phyloP scores from a whole-genome alignment of 1,284 basidiomycete genomes.

The Boletellus deceptivus region DNA sequence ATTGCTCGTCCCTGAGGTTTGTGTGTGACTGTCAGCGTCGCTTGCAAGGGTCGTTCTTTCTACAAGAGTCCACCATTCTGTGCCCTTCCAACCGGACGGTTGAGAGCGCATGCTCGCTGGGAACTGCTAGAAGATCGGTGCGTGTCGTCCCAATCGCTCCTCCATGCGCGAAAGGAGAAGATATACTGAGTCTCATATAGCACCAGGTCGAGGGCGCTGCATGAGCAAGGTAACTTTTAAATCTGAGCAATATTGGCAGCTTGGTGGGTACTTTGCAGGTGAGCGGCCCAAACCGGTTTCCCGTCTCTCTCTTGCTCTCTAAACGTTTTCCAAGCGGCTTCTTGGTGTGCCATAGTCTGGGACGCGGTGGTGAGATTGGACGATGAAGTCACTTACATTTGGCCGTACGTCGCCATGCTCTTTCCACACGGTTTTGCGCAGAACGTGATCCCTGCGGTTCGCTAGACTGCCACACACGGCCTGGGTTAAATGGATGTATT shows the following conservation, averaged over 20 bases:
- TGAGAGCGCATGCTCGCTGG: no score
- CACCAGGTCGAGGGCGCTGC: not conserved
- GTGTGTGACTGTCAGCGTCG: no score
- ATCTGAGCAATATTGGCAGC: not conserved
- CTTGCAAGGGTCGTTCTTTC: no score
- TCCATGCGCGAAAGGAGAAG: no score
- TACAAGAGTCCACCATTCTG: no score
- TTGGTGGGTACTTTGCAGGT: conserved; percentile 15
- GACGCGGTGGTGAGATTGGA: conserved; percentile 12
- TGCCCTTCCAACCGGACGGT: no score
- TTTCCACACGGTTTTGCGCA: not conserved
- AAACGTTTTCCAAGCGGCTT: conserved; percentile 2
- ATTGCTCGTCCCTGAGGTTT: no score
- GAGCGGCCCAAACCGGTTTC: not conserved
- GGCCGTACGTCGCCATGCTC: conserved; percentile 13
- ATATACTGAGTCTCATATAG: no score
- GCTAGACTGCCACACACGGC: conserved; percentile 14
- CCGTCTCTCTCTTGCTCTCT: not conserved
- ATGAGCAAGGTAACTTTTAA: conserved; percentile 1
- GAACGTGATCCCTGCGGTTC: not conserved
- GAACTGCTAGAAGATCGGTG: not conserved
- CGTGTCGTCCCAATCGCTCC: not conserved
- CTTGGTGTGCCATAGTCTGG: conserved; percentile 14
- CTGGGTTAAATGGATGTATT: conserved; percentile 25
- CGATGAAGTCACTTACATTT: conserved; percentile 16